Conservation (phyloP, 192 early-diverging fungal species). For the Spizellomyces punctatus region DNA sequence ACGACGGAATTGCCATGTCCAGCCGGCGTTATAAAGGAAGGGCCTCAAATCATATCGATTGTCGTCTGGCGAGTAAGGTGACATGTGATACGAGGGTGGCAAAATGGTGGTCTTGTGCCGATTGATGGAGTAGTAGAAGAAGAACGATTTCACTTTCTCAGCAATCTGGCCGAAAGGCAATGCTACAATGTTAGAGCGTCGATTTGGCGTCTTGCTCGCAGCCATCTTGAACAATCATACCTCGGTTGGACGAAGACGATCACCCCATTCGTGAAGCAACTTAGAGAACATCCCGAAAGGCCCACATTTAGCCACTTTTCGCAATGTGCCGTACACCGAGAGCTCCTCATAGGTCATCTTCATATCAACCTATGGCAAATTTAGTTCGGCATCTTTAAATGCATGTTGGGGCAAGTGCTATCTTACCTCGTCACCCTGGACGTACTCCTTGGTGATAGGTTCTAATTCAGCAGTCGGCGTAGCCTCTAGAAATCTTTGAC, state of each 20-base stretch:
- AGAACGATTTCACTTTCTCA: constrained; percentile 92
- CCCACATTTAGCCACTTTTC: constrained; percentile 85
- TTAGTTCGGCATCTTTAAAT: neutral
- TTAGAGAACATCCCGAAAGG: constrained; percentile 94
- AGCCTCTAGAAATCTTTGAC: constrained; percentile 70
- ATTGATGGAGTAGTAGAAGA: constrained; percentile 96
- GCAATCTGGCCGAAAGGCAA: constrained; percentile 69
- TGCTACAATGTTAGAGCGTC: neutral
- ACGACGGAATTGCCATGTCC: constrained; percentile 90
- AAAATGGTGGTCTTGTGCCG: constrained; percentile 98
- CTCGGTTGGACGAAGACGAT: constrained; percentile 58
- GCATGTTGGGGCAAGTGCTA: neutral
- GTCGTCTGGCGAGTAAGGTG: constrained; percentile 94
- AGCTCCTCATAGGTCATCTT: constrained; percentile 97
- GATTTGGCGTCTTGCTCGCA: neutral
- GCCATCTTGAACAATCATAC: constrained; percentile 35
- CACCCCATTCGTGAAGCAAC: constrained; percentile 80
- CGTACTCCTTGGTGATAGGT: constrained; percentile 79
- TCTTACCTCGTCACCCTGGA: constrained; percentile 84
- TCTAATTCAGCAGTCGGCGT: constrained; percentile 96
- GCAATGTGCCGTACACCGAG: constrained; percentile 84
- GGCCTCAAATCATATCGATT: constrained; percentile 97
- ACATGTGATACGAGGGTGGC: constrained; percentile 94
- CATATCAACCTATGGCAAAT: constrained; percentile 75
- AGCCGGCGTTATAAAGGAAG: constrained; percentile 90